These are phyloP conservation scores for Eutrema salsugineum DNA, from an alignment of 441 rosid species.

Conservation along the genomic window DNA sequence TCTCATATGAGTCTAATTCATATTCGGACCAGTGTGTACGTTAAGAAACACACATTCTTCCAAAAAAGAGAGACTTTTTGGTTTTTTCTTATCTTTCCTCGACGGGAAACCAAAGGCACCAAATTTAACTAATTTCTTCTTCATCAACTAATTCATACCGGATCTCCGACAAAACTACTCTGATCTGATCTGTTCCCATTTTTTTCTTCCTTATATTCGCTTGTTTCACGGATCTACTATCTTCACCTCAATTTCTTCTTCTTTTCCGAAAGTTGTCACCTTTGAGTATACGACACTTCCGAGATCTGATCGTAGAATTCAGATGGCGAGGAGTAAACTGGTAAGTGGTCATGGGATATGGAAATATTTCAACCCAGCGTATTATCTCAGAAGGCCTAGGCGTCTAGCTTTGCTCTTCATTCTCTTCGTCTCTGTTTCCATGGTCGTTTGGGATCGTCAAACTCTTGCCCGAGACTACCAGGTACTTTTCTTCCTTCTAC, in stretches of 20 bases:
- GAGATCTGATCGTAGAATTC: conserved; percentile 2
- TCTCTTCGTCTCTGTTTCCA: conserved; percentile 52
- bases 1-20: no score
- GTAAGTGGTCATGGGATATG: conserved; percentile 39
- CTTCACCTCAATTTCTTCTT: background rate
- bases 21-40: no score
- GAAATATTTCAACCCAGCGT: conserved; percentile 74
- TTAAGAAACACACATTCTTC: no score
- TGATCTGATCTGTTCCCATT: background rate
- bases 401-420: conserved; percentile 80
- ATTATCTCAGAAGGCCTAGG: conserved; percentile 71
- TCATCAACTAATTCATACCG: background rate
- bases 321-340: conserved; percentile 48
- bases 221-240: background rate
- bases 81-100: no score
- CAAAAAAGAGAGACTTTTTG: no score
- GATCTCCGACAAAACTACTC: background rate
- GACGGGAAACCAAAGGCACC: no score
- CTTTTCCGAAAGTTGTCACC: background rate
- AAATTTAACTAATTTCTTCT: no score
- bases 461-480: conserved; percentile 72
- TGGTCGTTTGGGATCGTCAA: conserved; percentile 90
- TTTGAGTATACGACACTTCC: no score
- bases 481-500: conserved; percentile 33
- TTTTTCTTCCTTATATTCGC: background rate